Conservation (phyloP, 441 rosid genomes). For the Rhodomyrtus psidioides region DNA sequence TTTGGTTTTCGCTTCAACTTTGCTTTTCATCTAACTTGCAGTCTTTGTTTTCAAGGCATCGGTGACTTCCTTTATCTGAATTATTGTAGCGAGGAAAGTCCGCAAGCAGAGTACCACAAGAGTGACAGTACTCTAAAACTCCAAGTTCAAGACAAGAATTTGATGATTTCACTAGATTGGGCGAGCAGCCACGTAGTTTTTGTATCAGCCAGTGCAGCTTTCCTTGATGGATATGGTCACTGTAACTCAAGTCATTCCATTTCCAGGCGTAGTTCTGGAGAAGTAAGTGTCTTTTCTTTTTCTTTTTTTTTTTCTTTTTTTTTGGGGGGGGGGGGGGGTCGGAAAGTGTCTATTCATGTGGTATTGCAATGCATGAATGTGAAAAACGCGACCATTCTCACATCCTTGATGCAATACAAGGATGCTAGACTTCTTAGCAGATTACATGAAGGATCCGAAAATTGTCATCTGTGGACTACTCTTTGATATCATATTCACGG, state of each 20-base stretch:
- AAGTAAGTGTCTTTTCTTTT: neutral
- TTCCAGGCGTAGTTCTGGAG: neutral
- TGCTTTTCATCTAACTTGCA: neutral
- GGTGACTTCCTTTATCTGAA: neutral
- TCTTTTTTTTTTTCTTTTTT: too few species aligned
- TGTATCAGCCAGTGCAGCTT: neutral
- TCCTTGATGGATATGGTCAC: neutral
- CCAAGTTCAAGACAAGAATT: neutral
- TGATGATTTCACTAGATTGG: neutral
- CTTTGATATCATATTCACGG: neutral
- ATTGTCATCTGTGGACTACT: neutral
- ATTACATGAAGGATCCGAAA: neutral
- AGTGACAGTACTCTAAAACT: neutral
- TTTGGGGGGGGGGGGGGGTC: too few species aligned
- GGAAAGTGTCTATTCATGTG: too few species aligned
- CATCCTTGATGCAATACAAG: neutral
- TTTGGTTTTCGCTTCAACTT: neutral
- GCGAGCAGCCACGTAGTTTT: neutral
- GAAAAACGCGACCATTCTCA: neutral
- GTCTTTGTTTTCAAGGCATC: neutral
- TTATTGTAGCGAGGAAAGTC: too few species aligned
- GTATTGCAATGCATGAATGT: neutral
- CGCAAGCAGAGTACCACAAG: neutral
- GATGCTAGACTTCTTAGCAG: neutral
- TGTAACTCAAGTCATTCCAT: neutral